These are phyloP conservation scores for Leccinum solheimii DNA, from an alignment of 1,284 basidiomycete species.

Conservation along the genomic window DNA sequence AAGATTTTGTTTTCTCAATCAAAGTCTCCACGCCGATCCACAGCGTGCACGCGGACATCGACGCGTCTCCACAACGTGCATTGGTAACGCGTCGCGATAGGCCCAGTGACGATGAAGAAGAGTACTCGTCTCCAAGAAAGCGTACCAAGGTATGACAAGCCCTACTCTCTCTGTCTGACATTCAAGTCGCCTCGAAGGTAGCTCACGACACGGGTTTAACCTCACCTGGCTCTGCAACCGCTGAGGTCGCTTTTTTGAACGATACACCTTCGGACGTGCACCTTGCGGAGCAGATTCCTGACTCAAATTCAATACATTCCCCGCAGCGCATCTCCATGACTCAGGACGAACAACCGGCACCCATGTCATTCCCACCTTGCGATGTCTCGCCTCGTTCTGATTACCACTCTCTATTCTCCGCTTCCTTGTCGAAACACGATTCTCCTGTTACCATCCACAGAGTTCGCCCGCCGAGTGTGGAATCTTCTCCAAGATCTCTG, in stretches of 20 bases:
- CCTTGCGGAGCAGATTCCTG: neutral
- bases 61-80: neutral
- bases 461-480: neutral
- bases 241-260: neutral
- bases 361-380: neutral
- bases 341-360: neutral
- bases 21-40: constrained; percentile 1
- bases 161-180: neutral
- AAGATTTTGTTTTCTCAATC: constrained; percentile 34
- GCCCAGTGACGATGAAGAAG: constrained; percentile 18
- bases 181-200: constrained; percentile 24
- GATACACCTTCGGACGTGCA: neutral
- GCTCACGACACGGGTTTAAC: constrained; percentile 10
- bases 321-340: neutral
- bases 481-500: constrained; percentile 2
- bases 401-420: constrained; percentile 25
- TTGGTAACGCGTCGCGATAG: neutral
- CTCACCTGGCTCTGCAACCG: neutral
- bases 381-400: constrained; percentile 10
- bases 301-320: neutral
- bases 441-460: neutral
- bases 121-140: constrained; percentile 28
- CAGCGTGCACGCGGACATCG: neutral
- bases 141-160: constrained; percentile 30
- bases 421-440: constrained; percentile 1